Conservation (phyloP, 2,329 filamentous ascomycete genomes). For the Penicillium sp. region DNA sequence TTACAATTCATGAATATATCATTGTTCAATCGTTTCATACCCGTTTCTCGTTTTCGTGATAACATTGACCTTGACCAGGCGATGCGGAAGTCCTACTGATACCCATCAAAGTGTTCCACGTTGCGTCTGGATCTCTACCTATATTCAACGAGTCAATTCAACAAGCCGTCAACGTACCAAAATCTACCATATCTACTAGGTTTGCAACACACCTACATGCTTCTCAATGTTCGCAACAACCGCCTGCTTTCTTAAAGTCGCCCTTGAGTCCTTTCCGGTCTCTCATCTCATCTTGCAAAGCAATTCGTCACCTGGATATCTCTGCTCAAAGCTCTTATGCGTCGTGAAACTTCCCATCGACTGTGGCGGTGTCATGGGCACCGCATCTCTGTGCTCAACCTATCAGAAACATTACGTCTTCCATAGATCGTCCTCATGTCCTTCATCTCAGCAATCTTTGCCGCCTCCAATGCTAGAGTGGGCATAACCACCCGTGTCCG, state of each 20-base stretch:
- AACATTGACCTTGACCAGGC: not conserved
- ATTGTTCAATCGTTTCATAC: not conserved
- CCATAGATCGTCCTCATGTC: constrained; percentile 56
- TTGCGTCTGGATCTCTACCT: constrained; percentile 34
- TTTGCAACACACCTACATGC: constrained; percentile 34
- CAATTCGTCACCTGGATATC: constrained; percentile 30
- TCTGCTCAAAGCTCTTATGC: constrained; percentile 25
- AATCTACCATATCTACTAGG: not conserved
- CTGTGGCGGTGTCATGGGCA: constrained; percentile 62
- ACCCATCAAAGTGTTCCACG: constrained; percentile 19
- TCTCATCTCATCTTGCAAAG: constrained; percentile 54
- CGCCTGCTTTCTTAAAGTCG: constrained; percentile 55
- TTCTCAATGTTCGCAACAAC: constrained; percentile 44
- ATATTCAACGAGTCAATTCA: constrained; percentile 1
- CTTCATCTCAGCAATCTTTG: constrained; percentile 79
- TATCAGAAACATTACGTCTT: constrained; percentile 72
- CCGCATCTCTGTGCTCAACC: constrained; percentile 68
- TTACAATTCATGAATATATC: not conserved
- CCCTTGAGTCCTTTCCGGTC: constrained; percentile 52
- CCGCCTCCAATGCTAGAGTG: constrained; percentile 66
- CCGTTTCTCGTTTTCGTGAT: not conserved
- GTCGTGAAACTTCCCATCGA: constrained; percentile 62
- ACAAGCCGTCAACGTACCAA: not conserved
- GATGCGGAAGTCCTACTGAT: not conserved
- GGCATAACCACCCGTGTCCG: constrained; percentile 45